Percentiles rank a stretch among this genome's conserved stretches.
Evolutionary conservation across 208 protist species (phyloP).

Genomic region (Leishmania major): DNA sequence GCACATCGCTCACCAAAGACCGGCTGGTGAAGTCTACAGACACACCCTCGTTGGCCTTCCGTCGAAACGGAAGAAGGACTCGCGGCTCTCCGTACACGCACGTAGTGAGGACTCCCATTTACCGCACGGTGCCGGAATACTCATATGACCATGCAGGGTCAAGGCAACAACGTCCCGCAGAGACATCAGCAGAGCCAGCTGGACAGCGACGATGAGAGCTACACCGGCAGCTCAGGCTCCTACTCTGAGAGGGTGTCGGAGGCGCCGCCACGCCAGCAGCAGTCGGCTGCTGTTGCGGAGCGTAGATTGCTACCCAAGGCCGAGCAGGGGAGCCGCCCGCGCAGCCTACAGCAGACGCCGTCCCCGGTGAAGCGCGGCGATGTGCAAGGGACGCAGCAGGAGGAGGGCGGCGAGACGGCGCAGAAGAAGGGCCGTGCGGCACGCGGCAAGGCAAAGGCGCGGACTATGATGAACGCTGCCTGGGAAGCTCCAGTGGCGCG

Average conservation of each 20-base stretch:
- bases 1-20: neutral
- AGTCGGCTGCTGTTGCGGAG: neutral
- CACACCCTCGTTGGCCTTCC: neutral
- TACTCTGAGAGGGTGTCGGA: conserved; percentile 17
- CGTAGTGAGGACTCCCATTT: neutral
- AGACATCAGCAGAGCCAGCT: neutral
- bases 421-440: conserved; percentile 7
- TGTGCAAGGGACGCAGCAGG: neutral
- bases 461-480: conserved; percentile 14
- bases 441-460: conserved; percentile 15
- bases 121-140: neutral
- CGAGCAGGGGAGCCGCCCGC: too few relatives aligned
- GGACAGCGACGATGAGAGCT: conserved; percentile 30
- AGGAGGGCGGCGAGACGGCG: neutral
- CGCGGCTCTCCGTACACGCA: neutral
- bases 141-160: conserved; percentile 2
- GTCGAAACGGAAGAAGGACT: neutral
- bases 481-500: conserved; percentile 14
- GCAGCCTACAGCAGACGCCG: neutral
- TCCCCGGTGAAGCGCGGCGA: neutral
- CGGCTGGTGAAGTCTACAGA: neutral
- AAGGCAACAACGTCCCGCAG: conserved; percentile 22
- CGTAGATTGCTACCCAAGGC: neutral
- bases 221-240: conserved; percentile 21
- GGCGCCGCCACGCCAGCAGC: neutral